Evolutionary conservation across 2,329 filamentous ascomycete species (phyloP).

Genomic region (Arthroderma sp.): DNA sequence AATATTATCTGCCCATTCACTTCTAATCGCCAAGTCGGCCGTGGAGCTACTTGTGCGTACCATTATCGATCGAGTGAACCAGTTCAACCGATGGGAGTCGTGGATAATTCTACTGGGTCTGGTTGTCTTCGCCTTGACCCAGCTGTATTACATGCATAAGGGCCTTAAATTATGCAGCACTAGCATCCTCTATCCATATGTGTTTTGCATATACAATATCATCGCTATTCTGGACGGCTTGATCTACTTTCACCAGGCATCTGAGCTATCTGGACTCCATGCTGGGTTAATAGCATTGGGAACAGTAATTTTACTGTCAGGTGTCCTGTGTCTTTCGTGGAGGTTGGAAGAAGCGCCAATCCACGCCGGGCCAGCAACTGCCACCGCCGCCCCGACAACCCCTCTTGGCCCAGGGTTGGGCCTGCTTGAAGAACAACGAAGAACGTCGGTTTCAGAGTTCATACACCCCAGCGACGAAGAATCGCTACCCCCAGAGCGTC

Average conservation of each 20-base stretch:
- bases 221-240: constrained; percentile 93
- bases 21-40: constrained; percentile 89
- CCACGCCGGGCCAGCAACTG: constrained; percentile 18
- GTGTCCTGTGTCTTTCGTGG: constrained; percentile 88
- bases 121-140: constrained; percentile 66
- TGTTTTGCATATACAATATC: constrained; percentile 99
- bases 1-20: constrained; percentile 81
- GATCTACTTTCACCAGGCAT: constrained; percentile 88
- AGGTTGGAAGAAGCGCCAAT: constrained; percentile 56
- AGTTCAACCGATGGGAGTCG: constrained; percentile 90
- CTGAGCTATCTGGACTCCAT: constrained; percentile 60
- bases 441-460: constrained; percentile 13
- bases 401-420: constrained; percentile 71
- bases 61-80: constrained; percentile 70
- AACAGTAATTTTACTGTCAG: constrained; percentile 70
- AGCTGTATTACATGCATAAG: constrained; percentile 89
- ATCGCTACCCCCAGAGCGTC: constrained; percentile 26
- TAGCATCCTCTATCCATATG: constrained; percentile 86
- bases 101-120: constrained; percentile 82
- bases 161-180: constrained; percentile 92
- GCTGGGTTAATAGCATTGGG: constrained; percentile 65
- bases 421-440: constrained; percentile 48
- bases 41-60: constrained; percentile 88
- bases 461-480: constrained; percentile 24
- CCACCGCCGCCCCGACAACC: constrained; percentile 45